phyloP scores from a whole-genome alignment of 495 filamentous ascomycete species.

The Thozetella sp. region DNA sequence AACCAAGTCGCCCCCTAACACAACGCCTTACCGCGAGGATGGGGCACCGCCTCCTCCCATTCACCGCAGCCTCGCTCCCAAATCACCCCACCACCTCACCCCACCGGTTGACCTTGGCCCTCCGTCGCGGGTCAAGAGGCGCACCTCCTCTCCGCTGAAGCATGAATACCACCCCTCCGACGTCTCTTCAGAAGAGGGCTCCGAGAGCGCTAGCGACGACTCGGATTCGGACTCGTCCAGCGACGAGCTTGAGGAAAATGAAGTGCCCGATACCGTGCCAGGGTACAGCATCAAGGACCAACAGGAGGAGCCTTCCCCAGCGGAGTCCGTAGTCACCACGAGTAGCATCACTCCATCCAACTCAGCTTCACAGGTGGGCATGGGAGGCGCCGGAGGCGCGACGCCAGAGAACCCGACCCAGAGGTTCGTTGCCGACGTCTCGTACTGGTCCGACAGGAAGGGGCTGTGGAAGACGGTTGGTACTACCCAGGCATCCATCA shows the following conservation, averaged over 20 bases:
- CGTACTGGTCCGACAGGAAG: conserved; percentile 77
- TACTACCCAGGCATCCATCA: conserved; percentile 74
- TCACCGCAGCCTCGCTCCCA: conserved; percentile 46
- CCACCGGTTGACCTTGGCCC: conserved; percentile 48
- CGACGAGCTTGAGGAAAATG: conserved; percentile 52
- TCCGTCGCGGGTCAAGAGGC: conserved; percentile 54
- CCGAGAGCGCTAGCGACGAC: conserved; percentile 50
- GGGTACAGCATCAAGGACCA: conserved; percentile 47
- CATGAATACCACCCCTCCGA: conserved; percentile 97
- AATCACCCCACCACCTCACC: conserved; percentile 41
- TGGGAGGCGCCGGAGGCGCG: conserved; percentile 47
- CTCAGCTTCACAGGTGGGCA: conserved; percentile 71
- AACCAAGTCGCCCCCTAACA: conserved; percentile 44
- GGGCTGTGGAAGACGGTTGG: conserved; percentile 81
- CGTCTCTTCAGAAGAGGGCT: conserved; percentile 43
- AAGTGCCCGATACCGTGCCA: conserved; percentile 48
- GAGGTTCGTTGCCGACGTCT: conserved; percentile 76
- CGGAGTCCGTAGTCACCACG: conserved; percentile 34
- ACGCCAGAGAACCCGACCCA: conserved; percentile 49
- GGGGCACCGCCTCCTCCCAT: conserved; percentile 51
- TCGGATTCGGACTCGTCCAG: conserved; percentile 47
- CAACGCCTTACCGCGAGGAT: conserved; percentile 36
- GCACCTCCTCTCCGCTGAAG: conserved; percentile 92
- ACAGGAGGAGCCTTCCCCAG: conserved; percentile 5
- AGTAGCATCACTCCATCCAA: conserved; percentile 70